Percentiles rank a stretch among this genome's conserved stretches.
Evolutionary conservation across 352 stramenopile species (phyloP).

Genomic region (Globisporangium heterothallicum): DNA sequence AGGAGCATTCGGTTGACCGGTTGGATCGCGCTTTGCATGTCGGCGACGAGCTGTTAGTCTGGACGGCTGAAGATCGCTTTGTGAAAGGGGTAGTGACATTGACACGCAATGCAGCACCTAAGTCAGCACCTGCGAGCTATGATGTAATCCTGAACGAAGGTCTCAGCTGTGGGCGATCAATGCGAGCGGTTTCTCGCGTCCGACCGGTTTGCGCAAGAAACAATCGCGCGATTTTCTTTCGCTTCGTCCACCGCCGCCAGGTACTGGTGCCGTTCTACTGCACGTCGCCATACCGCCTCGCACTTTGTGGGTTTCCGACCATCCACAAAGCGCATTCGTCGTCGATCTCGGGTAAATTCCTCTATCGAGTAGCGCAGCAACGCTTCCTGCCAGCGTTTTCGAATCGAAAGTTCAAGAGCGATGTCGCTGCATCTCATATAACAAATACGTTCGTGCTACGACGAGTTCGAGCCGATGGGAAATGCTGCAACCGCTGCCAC

Average conservation of each 20-base stretch:
- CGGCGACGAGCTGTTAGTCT: conserved; percentile 16
- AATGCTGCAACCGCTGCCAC: conserved; percentile 41
- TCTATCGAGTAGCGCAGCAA: conserved; percentile 24
- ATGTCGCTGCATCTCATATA: background rate
- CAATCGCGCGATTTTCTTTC: conserved; percentile 25
- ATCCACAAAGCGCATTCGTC: conserved; percentile 17
- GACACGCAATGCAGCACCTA: background rate
- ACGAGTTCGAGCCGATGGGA: conserved; percentile 36
- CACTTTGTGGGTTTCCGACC: conserved; percentile 34
- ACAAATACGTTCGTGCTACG: conserved; percentile 33
- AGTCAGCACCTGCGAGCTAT: too few species aligned
- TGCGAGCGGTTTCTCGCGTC: conserved; percentile 9
- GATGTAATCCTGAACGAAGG: conserved; percentile 20
- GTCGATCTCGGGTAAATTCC: conserved; percentile 19
- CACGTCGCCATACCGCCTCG: conserved; percentile 24
- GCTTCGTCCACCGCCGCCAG: conserved; percentile 35
- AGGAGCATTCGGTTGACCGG: background rate
- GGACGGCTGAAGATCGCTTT: conserved; percentile 16
- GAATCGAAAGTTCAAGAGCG: background rate
- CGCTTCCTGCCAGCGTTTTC: conserved; percentile 13
- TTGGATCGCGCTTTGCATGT: conserved; percentile 9
- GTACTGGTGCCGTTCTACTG: conserved; percentile 56
- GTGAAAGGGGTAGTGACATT: conserved; percentile 17
- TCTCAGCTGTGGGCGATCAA: conserved; percentile 2
- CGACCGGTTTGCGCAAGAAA: background rate